These are phyloP conservation scores for Boletus rubroflammeus DNA, from an alignment of 768 basidiomycete species.

Conservation along the genomic window DNA sequence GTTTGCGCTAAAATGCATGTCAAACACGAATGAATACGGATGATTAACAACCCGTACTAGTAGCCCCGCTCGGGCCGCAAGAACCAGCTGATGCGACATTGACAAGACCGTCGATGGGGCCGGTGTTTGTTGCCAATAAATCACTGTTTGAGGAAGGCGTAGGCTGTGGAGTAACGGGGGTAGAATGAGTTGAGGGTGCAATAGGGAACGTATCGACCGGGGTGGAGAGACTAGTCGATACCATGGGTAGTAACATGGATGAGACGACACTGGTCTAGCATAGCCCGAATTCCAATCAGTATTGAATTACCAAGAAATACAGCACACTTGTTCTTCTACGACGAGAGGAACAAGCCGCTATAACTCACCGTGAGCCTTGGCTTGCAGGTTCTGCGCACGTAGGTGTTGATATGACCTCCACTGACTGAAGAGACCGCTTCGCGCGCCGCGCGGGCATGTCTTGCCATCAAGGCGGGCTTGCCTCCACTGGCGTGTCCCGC, in stretches of 20 bases:
- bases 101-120: constrained; percentile 28
- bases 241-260: neutral
- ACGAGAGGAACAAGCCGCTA: neutral
- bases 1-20: constrained; percentile 38
- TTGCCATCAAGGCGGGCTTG: constrained; percentile 3
- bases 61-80: constrained; percentile 52
- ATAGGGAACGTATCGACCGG: neutral
- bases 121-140: neutral
- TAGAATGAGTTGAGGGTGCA: neutral
- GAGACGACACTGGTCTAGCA: neutral
- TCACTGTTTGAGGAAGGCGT: neutral
- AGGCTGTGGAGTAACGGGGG: neutral
- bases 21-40: neutral
- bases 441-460: neutral
- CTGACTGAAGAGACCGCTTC: neutral
- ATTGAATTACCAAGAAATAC: neutral
- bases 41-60: constrained; percentile 33
- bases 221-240: neutral
- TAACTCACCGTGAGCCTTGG: neutral
- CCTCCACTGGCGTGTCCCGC: neutral
- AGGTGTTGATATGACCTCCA: neutral
- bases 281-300: neutral
- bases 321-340: neutral
- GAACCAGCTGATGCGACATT: constrained; percentile 29
- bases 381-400: neutral